These are phyloP conservation scores for Simplicillium aogashimaense DNA, from an alignment of 2,329 filamentous ascomycete genomes.

Conservation along the genomic window DNA sequence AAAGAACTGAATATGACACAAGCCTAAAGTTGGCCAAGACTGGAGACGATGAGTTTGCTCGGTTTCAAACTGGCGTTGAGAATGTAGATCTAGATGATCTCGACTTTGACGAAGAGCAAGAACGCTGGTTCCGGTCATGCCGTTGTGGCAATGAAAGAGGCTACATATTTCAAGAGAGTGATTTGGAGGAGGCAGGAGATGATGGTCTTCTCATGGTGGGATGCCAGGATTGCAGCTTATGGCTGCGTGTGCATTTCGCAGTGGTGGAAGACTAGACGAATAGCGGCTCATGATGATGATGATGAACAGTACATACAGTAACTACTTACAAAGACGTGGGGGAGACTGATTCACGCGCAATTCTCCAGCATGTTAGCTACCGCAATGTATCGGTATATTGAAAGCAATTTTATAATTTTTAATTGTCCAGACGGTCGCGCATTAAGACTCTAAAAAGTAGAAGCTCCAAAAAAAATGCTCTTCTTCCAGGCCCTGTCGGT, in stretches of 20 bases:
- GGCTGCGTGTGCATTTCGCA: slow-evolving; percentile 55
- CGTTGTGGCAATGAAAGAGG: slow-evolving; percentile 55
- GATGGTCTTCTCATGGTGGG: slow-evolving; percentile 54
- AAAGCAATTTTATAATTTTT: slow-evolving; percentile 40
- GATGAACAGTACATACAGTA: slow-evolving; percentile 3
- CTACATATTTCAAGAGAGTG: slow-evolving; percentile 47
- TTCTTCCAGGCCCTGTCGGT: slow-evolving; percentile 28
- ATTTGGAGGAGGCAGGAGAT: slow-evolving; percentile 48
- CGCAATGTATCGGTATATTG: slow-evolving; percentile 17
- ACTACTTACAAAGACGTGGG: too few relatives aligned
- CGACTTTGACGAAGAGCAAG: slow-evolving; percentile 34
- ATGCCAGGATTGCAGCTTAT: slow-evolving; percentile 57
- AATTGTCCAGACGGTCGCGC: slow-evolving; percentile 46
- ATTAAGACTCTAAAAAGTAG: slow-evolving; percentile 47
- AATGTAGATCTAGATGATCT: slow-evolving; percentile 57
- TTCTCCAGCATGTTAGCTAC: too few relatives aligned
- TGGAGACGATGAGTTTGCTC: slow-evolving; percentile 11
- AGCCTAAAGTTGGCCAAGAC: slow-evolving; percentile 27
- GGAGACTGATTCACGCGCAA: too few relatives aligned
- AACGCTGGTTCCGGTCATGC: slow-evolving; percentile 47
- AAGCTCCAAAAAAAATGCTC: slow-evolving; percentile 38
- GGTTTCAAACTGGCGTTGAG: slow-evolving; percentile 51
- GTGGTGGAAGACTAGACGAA: slow-evolving; percentile 29
- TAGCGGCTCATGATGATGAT: slow-evolving; percentile 5
- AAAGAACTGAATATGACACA: slow-evolving; percentile 44